A percentile compares a stretch with the other conserved stretches of the same genome.
Conservation (phyloP, 805 yeast genomes). For the Ogataea zsoltii region DNA sequence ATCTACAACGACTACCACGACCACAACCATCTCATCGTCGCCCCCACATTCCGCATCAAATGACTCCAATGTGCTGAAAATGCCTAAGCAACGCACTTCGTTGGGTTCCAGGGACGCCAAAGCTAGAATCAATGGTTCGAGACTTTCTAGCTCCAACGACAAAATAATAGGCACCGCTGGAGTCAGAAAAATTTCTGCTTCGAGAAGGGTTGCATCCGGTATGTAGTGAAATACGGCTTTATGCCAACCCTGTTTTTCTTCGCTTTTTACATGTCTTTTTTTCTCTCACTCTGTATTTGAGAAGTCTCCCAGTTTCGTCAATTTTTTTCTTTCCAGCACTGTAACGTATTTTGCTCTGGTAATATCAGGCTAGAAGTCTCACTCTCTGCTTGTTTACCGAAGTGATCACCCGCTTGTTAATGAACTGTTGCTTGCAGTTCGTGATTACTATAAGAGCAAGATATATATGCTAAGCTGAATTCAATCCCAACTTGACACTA, state of each 20-base stretch:
- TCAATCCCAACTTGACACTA: too few relatives aligned
- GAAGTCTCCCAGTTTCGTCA: too few relatives aligned
- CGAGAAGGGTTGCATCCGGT: slow-evolving; percentile 26
- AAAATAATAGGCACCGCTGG: slow-evolving; percentile 37
- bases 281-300: neutral
- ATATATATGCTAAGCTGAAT: too few relatives aligned
- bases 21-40: slow-evolving; percentile 39
- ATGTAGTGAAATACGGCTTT: slow-evolving; percentile 8
- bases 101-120: slow-evolving; percentile 22
- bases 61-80: slow-evolving; percentile 20
- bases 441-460: too few relatives aligned
- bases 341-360: too few relatives aligned
- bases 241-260: neutral
- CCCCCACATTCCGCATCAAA: slow-evolving; percentile 26
- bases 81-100: slow-evolving; percentile 32
- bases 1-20: slow-evolving; percentile 51
- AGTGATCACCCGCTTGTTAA: too few relatives aligned
- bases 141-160: slow-evolving; percentile 30
- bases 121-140: slow-evolving; percentile 20
- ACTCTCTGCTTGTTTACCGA: too few relatives aligned
- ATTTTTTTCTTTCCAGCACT: too few relatives aligned
- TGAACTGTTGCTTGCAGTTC: too few relatives aligned
- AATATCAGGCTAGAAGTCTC: too few relatives aligned
- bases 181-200: slow-evolving; percentile 37
- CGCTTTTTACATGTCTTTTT: neutral